phyloP scores from a whole-genome alignment of 345 rosid genomes.

The Boechera stricta region DNA sequence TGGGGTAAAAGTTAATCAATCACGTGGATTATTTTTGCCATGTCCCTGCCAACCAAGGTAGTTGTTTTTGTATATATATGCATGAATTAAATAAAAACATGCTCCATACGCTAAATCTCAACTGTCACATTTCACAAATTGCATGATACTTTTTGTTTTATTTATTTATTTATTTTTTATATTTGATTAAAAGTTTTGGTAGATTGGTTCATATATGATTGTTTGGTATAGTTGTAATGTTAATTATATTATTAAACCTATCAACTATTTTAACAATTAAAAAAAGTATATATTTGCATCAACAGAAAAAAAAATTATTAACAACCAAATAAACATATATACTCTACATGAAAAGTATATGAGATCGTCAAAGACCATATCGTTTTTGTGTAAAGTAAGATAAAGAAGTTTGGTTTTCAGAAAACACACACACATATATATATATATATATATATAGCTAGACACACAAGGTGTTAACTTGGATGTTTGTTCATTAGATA shows the following conservation, averaged over 20 bases:
- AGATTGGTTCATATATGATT: neutral
- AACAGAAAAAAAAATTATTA: neutral
- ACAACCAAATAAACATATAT: neutral
- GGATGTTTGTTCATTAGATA: too few relatives aligned
- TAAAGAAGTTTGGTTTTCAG: too few relatives aligned
- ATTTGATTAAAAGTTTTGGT: neutral
- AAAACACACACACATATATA: too few relatives aligned
- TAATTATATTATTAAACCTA: neutral
- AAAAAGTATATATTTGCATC: neutral
- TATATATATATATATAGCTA: too few relatives aligned
- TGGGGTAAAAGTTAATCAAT: constrained; percentile 7
- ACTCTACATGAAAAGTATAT: neutral
- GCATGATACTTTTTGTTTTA: neutral
- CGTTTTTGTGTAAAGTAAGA: neutral
- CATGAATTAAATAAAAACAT: constrained; percentile 28
- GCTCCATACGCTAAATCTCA: constrained; percentile 38
- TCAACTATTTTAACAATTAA: neutral
- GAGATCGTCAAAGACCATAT: neutral
- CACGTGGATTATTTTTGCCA: constrained; percentile 11
- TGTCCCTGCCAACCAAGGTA: constrained; percentile 38
- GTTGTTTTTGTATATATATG: constrained; percentile 19
- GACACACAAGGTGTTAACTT: too few relatives aligned
- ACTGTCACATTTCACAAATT: constrained; percentile 36
- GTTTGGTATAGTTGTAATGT: neutral
- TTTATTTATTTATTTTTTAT: neutral